Percentiles rank a stretch among this genome's conserved stretches.
Evolutionary conservation across 345 rosid genomes (phyloP).

Genomic region (Arabidopsis suecica): DNA sequence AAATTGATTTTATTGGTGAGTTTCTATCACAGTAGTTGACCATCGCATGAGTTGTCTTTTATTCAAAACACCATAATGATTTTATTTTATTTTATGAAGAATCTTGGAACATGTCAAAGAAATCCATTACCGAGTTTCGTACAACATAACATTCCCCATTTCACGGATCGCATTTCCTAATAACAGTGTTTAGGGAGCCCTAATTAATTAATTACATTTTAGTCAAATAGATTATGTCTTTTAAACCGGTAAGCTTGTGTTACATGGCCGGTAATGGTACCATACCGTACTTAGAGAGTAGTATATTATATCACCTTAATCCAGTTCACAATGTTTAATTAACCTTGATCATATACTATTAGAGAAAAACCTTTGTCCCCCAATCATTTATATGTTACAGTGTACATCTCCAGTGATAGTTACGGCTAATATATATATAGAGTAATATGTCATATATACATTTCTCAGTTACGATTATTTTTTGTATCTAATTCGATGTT

Average conservation of each 20-base stretch:
- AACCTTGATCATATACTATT: not conserved
- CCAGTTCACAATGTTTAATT: conserved; percentile 1
- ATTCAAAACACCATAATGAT: not conserved
- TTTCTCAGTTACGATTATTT: not conserved
- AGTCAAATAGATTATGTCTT: not conserved
- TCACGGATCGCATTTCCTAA: conserved; percentile 22
- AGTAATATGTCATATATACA: too few species aligned
- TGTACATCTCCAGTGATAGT: conserved; percentile 25
- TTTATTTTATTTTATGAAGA: conserved; percentile 5
- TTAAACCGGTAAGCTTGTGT: conserved; percentile 22
- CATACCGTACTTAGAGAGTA: conserved; percentile 35
- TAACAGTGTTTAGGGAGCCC: conserved; percentile 1
- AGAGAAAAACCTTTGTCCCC: not conserved
- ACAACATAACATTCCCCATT: conserved; percentile 32
- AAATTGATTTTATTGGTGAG: not conserved
- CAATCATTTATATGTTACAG: conserved; percentile 12
- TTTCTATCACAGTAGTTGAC: conserved; percentile 24
- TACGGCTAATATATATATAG: not conserved
- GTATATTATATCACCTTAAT: conserved; percentile 21
- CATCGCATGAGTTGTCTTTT: not conserved
- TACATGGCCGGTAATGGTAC: conserved; percentile 35
- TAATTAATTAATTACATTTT: conserved; percentile 1
- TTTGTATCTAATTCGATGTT: not conserved
- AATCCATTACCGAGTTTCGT: conserved; percentile 14
- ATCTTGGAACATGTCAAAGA: conserved; percentile 36